phyloP scores from a whole-genome alignment of 208 protist genomes.

The Novymonas esmeraldas region DNA sequence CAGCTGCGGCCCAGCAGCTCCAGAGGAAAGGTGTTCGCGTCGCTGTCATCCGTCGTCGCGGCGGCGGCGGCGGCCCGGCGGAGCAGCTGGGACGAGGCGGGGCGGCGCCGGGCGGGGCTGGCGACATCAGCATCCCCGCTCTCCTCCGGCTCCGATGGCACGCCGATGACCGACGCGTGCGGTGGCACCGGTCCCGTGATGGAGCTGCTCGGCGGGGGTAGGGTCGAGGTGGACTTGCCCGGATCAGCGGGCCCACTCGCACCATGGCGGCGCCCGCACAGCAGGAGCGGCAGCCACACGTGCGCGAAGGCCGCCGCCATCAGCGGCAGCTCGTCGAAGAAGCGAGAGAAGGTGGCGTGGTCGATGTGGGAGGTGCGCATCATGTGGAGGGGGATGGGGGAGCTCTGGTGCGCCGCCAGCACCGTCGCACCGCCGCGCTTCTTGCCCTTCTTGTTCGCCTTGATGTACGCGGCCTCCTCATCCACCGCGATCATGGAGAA shows the following conservation, averaged over 20 bases:
- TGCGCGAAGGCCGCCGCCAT: slow-evolving; percentile 69
- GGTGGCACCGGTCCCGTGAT: too few relatives aligned
- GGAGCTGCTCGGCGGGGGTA: not conserved
- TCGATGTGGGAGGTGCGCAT: slow-evolving; percentile 77
- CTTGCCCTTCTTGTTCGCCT: slow-evolving; percentile 45
- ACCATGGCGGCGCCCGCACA: slow-evolving; percentile 8
- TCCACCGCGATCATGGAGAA: slow-evolving; percentile 56
- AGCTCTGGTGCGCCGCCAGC: slow-evolving; percentile 59
- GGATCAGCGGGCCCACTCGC: not conserved
- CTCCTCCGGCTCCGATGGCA: not conserved
- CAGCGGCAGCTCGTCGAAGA: slow-evolving; percentile 74
- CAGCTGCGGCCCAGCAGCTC: slow-evolving; percentile 32
- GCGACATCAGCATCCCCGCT: not conserved
- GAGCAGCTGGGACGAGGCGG: too few relatives aligned
- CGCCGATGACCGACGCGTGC: not conserved
- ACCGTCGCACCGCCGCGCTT: slow-evolving; percentile 36
- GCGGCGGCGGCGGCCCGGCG: too few relatives aligned
- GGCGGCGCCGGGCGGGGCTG: not conserved
- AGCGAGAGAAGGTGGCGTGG: slow-evolving; percentile 52
- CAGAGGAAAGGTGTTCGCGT: slow-evolving; percentile 37
- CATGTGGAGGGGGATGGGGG: slow-evolving; percentile 65
- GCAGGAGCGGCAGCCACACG: slow-evolving; percentile 71
- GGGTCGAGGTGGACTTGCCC: not conserved
- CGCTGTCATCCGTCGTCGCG: not conserved
- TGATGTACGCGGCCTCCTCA: slow-evolving; percentile 69